Evolutionary conservation across 1,284 basidiomycete genomes (phyloP), one percentile per base, ranked within the genome.

Genomic region (Ustilago nuda): DNA sequence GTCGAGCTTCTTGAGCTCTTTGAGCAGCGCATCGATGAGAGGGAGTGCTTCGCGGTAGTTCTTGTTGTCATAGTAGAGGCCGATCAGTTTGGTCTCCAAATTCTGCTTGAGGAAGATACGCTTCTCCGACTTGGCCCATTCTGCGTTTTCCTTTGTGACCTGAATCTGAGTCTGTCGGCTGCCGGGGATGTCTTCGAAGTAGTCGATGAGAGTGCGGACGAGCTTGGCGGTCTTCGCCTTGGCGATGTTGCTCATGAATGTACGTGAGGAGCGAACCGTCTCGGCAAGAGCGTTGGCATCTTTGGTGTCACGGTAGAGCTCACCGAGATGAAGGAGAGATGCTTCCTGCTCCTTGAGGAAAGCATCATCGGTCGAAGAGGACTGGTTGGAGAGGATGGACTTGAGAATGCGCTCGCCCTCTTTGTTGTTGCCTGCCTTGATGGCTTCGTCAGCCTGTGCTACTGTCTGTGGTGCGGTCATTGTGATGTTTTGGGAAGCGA

Each of bases 191-290:
- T 89, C 83, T 36, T 88, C 89, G 88, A 98, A 97, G 88, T 92
- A 93, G 86, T 94, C 93, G 82, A 98, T 93, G 43, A 98, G 89
- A 4, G 94, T 94, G 60, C 95, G 92, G 60, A 84, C 76, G 27
- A 98, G 91, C 88, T 98, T 98, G 3, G 96, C 95, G 0, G 96
- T 98, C 88, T 99, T 99, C 8, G 97, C 96, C 87, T 99, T 99
- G 32, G 96, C 95, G 1, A 95, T 94, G 15, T 92, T 92, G 0
- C 93, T 92, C 91, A 98, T 94, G 88, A 97, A 96, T 0, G 92
- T 90, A 61, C 95, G 89, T 0, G 94, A 96, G 36, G 92, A 89
- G 0, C 91, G 92, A 61, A 98, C 93, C 13, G 97, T 91, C 66
- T 94, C 90, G 2, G 95, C 93, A 2, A 99, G 89, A 30, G 92